phyloP scores from a whole-genome alignment of 176 grass and related monocot species.

The Thalia dealbata region DNA sequence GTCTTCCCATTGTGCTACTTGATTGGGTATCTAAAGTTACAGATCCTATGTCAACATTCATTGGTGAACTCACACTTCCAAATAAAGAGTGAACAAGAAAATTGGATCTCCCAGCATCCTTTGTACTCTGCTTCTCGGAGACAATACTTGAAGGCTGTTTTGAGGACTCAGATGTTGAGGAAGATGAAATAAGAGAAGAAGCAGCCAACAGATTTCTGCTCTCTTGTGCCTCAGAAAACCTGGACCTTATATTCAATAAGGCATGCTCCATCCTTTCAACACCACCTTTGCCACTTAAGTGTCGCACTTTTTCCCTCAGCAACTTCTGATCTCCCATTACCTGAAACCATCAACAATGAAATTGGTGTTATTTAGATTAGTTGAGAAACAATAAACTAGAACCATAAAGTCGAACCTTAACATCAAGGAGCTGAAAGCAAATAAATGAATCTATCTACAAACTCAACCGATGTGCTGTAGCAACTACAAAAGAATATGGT shows the following conservation, averaged over 20 bases:
- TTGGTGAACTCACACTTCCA: conserved; percentile 13
- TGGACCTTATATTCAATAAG: conserved; percentile 54
- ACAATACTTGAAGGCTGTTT: conserved; percentile 18
- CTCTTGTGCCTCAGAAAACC: conserved; percentile 76
- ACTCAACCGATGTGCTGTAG: no score
- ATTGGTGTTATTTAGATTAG: no score
- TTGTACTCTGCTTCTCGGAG: conserved; percentile 4
- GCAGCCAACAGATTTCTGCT: conserved; percentile 38
- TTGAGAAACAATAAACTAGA: no score
- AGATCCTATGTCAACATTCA: neutral
- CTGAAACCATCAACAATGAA: conserved; percentile 6
- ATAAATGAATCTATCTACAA: no score
- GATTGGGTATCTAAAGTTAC: neutral
- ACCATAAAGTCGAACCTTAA: no score
- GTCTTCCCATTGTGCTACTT: neutral
- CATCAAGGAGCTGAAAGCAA: no score
- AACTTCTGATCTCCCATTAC: conserved; percentile 81
- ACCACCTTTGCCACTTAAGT: conserved; percentile 78
- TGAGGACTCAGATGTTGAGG: conserved; percentile 34
- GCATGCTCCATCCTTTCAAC: conserved; percentile 81
- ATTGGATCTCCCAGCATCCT: conserved; percentile 25
- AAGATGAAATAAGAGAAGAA: conserved; percentile 40
- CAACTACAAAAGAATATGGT: no score
- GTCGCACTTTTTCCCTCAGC: conserved; percentile 78
- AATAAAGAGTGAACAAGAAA: conserved; percentile 45